Evolutionary conservation across 2,329 filamentous ascomycete genomes (phyloP).

Genomic region (Lecanicillium sp.): DNA sequence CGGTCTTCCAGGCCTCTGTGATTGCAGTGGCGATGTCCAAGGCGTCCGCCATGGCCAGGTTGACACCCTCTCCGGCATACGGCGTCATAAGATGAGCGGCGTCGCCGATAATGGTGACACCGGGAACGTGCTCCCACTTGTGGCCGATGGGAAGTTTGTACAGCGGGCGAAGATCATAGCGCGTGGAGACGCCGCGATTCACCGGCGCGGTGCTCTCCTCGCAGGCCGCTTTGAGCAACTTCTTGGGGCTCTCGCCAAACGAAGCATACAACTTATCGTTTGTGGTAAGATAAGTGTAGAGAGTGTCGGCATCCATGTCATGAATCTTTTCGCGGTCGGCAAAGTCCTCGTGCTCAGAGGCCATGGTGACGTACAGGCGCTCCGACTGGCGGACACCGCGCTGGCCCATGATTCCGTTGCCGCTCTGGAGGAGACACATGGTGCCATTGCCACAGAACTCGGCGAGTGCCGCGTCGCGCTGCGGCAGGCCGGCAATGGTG

Average conservation of each 20-base stretch:
- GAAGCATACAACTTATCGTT: not conserved
- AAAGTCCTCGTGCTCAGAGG: slow-evolving; percentile 21
- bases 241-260: slow-evolving; percentile 16
- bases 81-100: slow-evolving; percentile 49
- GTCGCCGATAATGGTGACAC: slow-evolving; percentile 48
- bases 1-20: slow-evolving; percentile 4
- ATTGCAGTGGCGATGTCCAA: slow-evolving; percentile 36
- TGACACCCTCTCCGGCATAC: slow-evolving; percentile 48
- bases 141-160: slow-evolving; percentile 38
- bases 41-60: slow-evolving; percentile 45
- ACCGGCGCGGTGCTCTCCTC: slow-evolving; percentile 20
- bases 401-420: slow-evolving; percentile 31
- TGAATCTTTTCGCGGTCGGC: not conserved
- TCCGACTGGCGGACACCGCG: slow-evolving; percentile 24
- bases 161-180: slow-evolving; percentile 20
- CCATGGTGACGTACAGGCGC: slow-evolving; percentile 25
- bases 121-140: slow-evolving; percentile 34
- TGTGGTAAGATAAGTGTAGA: not conserved
- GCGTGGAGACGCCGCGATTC: slow-evolving; percentile 15
- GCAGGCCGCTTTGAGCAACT: slow-evolving; percentile 24
- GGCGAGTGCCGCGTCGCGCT: slow-evolving; percentile 31
- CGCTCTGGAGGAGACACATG: slow-evolving; percentile 21
- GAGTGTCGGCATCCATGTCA: not conserved
- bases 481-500: slow-evolving; percentile 27
- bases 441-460: slow-evolving; percentile 34